Evolutionary conservation across 352 stramenopile genomes (phyloP).

Genomic region (Globisporangium cystogenes): DNA sequence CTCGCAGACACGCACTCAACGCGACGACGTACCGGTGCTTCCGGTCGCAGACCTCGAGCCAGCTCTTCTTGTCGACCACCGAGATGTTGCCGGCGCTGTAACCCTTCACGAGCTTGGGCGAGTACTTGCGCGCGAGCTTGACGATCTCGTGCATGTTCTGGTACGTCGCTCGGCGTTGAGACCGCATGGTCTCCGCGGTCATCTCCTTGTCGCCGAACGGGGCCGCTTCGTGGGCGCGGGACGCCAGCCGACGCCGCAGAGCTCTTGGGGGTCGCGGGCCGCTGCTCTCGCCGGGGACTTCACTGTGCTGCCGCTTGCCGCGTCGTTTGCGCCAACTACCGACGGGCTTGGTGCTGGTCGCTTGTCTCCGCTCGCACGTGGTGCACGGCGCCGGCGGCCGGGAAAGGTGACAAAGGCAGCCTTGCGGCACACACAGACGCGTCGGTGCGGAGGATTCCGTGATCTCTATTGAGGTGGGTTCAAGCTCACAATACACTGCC

Average conservation of each 20-base stretch:
- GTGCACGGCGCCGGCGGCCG: conserved; percentile 2
- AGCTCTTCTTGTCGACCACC: conserved; percentile 90
- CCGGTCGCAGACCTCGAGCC: conserved; percentile 84
- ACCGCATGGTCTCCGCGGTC: conserved; percentile 67
- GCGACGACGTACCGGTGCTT: conserved; percentile 62
- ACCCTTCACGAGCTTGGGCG: conserved; percentile 82
- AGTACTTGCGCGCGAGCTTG: conserved; percentile 87
- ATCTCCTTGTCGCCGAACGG: conserved; percentile 19
- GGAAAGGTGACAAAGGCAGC: conserved; percentile 13
- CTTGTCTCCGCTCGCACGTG: neutral
- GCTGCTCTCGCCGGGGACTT: conserved; percentile 39
- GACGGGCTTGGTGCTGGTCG: conserved; percentile 13
- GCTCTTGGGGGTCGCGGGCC: conserved; percentile 31
- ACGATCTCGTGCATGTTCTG: conserved; percentile 89
- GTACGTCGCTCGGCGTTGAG: conserved; percentile 71
- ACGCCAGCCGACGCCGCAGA: conserved; percentile 41
- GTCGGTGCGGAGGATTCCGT: conserved; percentile 9
- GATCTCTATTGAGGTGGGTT: conserved; percentile 17
- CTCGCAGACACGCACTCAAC: neutral
- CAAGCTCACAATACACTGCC: conserved; percentile 12
- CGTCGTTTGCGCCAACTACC: conserved; percentile 31
- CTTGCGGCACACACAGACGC: conserved; percentile 16
- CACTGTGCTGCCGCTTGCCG: conserved; percentile 25
- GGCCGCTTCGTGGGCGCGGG: neutral
- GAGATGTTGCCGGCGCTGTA: conserved; percentile 88